Evolutionary conservation across 2,329 filamentous ascomycete genomes (phyloP).

Genomic region (Ophiostoma sp.): DNA sequence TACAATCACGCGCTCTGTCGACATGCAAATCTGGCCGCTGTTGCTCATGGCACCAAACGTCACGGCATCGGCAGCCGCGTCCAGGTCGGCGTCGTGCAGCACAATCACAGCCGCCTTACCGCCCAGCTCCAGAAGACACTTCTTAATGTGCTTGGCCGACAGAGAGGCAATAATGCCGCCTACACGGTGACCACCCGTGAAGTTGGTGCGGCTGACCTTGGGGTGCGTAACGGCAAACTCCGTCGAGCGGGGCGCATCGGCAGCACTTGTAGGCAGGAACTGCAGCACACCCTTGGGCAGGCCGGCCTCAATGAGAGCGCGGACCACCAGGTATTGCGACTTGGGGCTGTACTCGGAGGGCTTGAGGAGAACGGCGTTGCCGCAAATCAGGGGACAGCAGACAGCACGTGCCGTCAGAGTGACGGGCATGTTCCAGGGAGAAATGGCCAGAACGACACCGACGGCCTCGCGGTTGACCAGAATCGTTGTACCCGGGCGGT

Average conservation of each 20-base stretch:
- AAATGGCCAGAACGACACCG: constrained; percentile 68
- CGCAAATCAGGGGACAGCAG: constrained; percentile 52
- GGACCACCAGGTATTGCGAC: constrained; percentile 57
- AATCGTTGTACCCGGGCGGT: constrained; percentile 53
- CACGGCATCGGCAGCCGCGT: constrained; percentile 60
- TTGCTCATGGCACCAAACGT: constrained; percentile 62
- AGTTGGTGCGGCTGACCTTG: constrained; percentile 66
- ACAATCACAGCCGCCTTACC: constrained; percentile 69
- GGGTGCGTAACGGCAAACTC: constrained; percentile 62
- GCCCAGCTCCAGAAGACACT: constrained; percentile 67
- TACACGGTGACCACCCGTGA: constrained; percentile 66
- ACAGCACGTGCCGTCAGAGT: constrained; percentile 41
- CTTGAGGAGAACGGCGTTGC: constrained; percentile 64
- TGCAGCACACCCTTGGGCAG: constrained; percentile 66
- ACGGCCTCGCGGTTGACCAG: constrained; percentile 67
- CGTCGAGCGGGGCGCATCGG: constrained; percentile 52
- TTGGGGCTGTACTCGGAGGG: constrained; percentile 61
- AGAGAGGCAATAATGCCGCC: constrained; percentile 63
- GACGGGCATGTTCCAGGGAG: constrained; percentile 59
- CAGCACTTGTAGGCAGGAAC: constrained; percentile 56
- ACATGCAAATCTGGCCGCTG: constrained; percentile 59
- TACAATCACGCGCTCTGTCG: constrained; percentile 35
- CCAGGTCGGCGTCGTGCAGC: constrained; percentile 65
- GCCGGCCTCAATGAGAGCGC: constrained; percentile 62
- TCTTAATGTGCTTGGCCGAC: constrained; percentile 67